Evolutionary conservation across 2,329 filamentous ascomycete species (phyloP), one percentile per base, ranked within the genome.

Genomic region (Nothopassalora personata): DNA sequence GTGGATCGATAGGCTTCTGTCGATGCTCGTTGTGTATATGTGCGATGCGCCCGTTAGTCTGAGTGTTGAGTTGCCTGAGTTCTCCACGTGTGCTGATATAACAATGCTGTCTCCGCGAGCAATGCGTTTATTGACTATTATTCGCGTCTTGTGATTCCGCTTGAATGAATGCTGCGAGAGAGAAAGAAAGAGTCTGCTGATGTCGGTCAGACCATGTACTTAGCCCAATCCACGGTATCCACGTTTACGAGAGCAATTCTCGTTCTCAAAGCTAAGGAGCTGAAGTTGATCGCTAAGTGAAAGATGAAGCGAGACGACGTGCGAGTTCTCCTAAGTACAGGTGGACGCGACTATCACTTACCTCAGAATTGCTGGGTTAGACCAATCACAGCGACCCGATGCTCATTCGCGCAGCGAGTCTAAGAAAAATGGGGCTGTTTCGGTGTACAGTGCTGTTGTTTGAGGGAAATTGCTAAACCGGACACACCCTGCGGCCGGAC

Each of bases 321-420:
- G 23, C 47, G 6, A 30, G 28, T 46, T 45, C 48, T 54, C 54
- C 56, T 62, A 62, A 62, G 60, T 62, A 57, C 60, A 62, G 60
- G 53, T 60, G 50, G 27, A 59, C 33, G 54, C 57, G 60, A 34
- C 52, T 23, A 2, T 23, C 23, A 23, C 23, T n/a, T n/a, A n/a
- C n/a, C n/a, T n/a, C n/a, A n/a, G n/a, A n/a, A n/a, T n/a, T n/a
- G n/a, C n/a, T n/a, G n/a, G n/a, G n/a, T n/a, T n/a, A n/a, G n/a
- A n/a, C n/a, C n/a, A n/a, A n/a, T n/a, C n/a, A n/a, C n/a, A n/a
- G n/a, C n/a, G n/a, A n/a, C n/a, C n/a, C n/a, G n/a, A n/a, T n/a
- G n/a, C n/a, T n/a, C n/a, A n/a, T n/a, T n/a, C n/a, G n/a, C n/a
- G n/a, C n/a, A n/a, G n/a, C n/a, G n/a, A n/a, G n/a, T n/a, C n/a